phyloP scores from a whole-genome alignment of 768 basidiomycete species.

The Rhodotorula diobovata region DNA sequence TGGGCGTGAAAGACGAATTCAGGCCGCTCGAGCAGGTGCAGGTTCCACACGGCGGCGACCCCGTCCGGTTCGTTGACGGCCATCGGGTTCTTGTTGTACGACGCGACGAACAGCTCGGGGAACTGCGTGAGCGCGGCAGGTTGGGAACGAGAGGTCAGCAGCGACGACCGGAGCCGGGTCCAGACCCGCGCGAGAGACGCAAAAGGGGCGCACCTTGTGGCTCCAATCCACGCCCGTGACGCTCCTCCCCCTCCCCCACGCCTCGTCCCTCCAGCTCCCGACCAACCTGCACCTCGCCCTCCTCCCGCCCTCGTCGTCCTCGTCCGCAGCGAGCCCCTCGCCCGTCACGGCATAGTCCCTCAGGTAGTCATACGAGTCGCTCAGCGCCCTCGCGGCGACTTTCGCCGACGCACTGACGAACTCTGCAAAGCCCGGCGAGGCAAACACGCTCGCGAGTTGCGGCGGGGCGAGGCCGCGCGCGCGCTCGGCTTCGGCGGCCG shows the following conservation, averaged over 20 bases:
- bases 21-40: conserved; percentile 87
- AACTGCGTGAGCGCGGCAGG: conserved; percentile 56
- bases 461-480: conserved; percentile 78
- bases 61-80: conserved; percentile 94
- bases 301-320: conserved; percentile 56
- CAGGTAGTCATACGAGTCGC: conserved; percentile 93
- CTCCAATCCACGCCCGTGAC: conserved; percentile 98
- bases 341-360: conserved; percentile 86
- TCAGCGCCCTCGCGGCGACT: conserved; percentile 88
- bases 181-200: no score
- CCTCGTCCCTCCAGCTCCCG: conserved; percentile 89
- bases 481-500: conserved; percentile 74
- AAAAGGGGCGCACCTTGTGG: conserved; percentile 64
- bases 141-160: not conserved
- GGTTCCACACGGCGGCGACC: conserved; percentile 94
- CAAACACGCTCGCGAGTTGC: conserved; percentile 71
- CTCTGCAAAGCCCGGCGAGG: conserved; percentile 84
- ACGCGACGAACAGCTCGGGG: conserved; percentile 88
- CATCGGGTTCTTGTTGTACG: conserved; percentile 95
- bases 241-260: conserved; percentile 84
- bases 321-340: conserved; percentile 60
- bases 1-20: conserved; percentile 99
- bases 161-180: no score
- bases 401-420: conserved; percentile 94
- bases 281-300: conserved; percentile 70